Evolutionary conservation across 371 early-diverging fungal genomes (phyloP).

Genomic region (Mucor ambiguus): DNA sequence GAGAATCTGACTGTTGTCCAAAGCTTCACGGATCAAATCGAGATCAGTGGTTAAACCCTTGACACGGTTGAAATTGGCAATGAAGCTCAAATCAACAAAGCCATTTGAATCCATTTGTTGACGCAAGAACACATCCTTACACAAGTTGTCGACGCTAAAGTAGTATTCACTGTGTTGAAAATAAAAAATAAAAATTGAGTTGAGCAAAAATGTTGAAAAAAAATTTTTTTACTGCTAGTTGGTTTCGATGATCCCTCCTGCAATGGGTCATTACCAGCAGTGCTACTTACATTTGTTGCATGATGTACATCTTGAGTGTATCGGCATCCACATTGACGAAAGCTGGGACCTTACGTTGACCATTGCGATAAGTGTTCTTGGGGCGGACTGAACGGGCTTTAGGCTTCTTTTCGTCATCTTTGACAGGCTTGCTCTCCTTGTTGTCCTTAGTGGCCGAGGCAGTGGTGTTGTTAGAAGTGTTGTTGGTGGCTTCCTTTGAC

Average conservation of each 20-base stretch:
- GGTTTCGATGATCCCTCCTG: background rate
- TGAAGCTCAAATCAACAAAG: slow-evolving; percentile 69
- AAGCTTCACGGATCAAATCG: slow-evolving; percentile 61
- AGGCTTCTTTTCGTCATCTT: slow-evolving; percentile 24
- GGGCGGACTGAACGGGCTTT: slow-evolving; percentile 22
- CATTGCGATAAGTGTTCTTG: slow-evolving; percentile 20
- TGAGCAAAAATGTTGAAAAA: background rate
- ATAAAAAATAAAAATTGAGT: background rate
- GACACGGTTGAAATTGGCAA: slow-evolving; percentile 89
- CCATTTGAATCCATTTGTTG: slow-evolving; percentile 86
- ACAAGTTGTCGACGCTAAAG: slow-evolving; percentile 94
- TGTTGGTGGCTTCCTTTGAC: slow-evolving; percentile 14
- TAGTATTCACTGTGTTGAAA: slow-evolving; percentile 74
- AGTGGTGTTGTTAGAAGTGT: slow-evolving; percentile 1
- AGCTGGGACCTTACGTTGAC: slow-evolving; percentile 41
- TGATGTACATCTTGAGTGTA: slow-evolving; percentile 58
- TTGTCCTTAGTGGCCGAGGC: background rate
- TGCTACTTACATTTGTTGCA: slow-evolving; percentile 61
- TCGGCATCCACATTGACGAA: slow-evolving; percentile 54
- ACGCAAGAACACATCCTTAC: slow-evolving; percentile 92
- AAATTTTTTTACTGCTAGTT: slow-evolving; percentile 9
- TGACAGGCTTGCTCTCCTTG: slow-evolving; percentile 20
- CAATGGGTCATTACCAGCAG: no score
- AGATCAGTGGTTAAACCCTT: slow-evolving; percentile 69
- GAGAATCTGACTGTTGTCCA: slow-evolving; percentile 54